Conservation (phyloP, 352 stramenopile genomes). For the Globisporangium yorkense region DNA sequence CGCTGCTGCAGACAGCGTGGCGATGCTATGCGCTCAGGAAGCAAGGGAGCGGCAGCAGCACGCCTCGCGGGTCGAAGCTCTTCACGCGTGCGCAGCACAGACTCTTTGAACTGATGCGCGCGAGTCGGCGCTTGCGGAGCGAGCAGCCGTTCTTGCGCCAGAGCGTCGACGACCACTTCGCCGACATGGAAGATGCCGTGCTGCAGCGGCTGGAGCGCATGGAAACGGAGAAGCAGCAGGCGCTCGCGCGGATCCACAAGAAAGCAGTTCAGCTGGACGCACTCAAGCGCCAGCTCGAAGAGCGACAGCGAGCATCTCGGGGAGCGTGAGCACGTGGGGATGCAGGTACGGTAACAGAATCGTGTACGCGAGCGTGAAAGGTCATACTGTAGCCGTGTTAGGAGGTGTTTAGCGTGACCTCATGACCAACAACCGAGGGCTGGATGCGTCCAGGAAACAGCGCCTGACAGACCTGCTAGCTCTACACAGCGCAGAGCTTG, state of each 20-base stretch:
- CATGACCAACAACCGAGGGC: no score
- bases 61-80: background rate
- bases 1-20: conserved; percentile 47
- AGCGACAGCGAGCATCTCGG: background rate
- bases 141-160: conserved; percentile 2
- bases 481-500: conserved; percentile 3
- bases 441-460: no score
- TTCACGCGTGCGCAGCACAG: background rate
- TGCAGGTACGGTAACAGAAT: no score
- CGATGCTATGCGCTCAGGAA: background rate
- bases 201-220: conserved; percentile 9
- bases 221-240: conserved; percentile 6
- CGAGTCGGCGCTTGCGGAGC: conserved; percentile 2
- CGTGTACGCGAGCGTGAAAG: no score
- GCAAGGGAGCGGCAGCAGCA: background rate
- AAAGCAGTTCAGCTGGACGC: conserved; percentile 4
- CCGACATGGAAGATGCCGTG: conserved; percentile 8
- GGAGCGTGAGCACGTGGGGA: background rate
- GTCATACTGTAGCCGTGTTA: no score
- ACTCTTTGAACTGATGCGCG: conserved; percentile 7
- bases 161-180: conserved; percentile 7
- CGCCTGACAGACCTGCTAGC: no score
- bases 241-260: conserved; percentile 8
- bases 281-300: conserved; percentile 9
- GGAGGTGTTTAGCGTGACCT: no score